phyloP scores from a whole-genome alignment of 768 basidiomycete species.

The Pisolithus tinctorius region DNA sequence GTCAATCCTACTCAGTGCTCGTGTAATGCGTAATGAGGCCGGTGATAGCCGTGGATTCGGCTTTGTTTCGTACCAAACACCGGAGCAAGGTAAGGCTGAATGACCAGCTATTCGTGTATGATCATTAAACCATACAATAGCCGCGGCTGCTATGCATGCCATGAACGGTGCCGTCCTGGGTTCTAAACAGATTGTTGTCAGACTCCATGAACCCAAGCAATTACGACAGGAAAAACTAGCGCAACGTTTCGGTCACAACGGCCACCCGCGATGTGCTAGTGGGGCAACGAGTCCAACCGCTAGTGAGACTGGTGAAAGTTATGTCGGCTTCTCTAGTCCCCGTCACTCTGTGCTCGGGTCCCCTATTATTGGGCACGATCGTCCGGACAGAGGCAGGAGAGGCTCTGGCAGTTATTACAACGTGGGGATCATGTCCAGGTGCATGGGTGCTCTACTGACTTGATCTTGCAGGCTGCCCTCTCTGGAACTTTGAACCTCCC shows the following conservation, averaged over 20 bases:
- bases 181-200: constrained; percentile 73
- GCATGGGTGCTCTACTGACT: not conserved
- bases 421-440: constrained; percentile 34
- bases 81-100: constrained; percentile 60
- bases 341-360: constrained; percentile 50
- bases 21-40: constrained; percentile 84
- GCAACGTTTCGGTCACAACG: constrained; percentile 71
- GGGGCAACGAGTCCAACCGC: constrained; percentile 82
- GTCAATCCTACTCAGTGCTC: constrained; percentile 48
- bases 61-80: constrained; percentile 81
- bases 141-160: constrained; percentile 61
- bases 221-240: constrained; percentile 86
- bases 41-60: constrained; percentile 85
- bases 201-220: constrained; percentile 87
- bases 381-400: constrained; percentile 58
- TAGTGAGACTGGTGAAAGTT: constrained; percentile 76
- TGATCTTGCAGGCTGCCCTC: constrained; percentile 58
- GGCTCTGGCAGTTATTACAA: constrained; percentile 86
- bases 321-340: constrained; percentile 68
- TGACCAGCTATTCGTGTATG: not conserved
- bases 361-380: constrained; percentile 50
- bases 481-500: constrained; percentile 74
- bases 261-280: constrained; percentile 72
- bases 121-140: constrained; percentile 30
- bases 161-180: constrained; percentile 79